Percentiles rank a stretch among this genome's conserved stretches.
phyloP scores from a whole-genome alignment of 768 basidiomycete species.

The Holtermannia corniformis region DNA sequence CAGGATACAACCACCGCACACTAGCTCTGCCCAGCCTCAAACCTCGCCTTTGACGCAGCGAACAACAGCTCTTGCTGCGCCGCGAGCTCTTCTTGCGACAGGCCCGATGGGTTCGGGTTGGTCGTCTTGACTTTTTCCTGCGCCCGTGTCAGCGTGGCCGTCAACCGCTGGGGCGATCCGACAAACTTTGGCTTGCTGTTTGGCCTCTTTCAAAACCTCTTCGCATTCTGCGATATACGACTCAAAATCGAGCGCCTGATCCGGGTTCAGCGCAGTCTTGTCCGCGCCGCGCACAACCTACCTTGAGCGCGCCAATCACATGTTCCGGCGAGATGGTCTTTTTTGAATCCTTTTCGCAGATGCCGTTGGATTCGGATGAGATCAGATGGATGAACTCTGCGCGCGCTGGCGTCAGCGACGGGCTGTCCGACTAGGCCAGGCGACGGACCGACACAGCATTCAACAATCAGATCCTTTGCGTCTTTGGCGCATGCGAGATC shows the following conservation, averaged over 20 bases:
- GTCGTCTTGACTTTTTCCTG: slow-evolving; percentile 28
- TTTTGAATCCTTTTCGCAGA: slow-evolving; percentile 95
- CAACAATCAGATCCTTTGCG: slow-evolving; percentile 90
- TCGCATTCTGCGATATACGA: slow-evolving; percentile 81
- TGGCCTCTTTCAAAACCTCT: slow-evolving; percentile 89
- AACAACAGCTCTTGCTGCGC: slow-evolving; percentile 84
- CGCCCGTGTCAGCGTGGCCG: background rate
- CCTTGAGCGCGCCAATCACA: slow-evolving; percentile 83
- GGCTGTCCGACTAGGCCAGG: background rate
- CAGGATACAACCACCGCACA: too few relatives aligned
- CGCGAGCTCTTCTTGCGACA: slow-evolving; percentile 81
- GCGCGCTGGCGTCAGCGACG: background rate
- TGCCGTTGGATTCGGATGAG: slow-evolving; percentile 94
- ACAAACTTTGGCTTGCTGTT: slow-evolving; percentile 79
- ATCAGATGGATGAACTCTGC: slow-evolving; percentile 96
- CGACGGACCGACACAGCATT: slow-evolving; percentile 89
- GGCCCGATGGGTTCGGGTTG: slow-evolving; percentile 56
- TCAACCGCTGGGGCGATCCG: background rate
- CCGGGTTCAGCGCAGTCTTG: background rate
- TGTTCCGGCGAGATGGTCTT: slow-evolving; percentile 99
- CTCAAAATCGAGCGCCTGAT: slow-evolving; percentile 82
- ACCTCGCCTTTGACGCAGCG: slow-evolving; percentile 62
- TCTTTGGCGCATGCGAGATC: slow-evolving; percentile 90
- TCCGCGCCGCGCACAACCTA: slow-evolving; percentile 38
- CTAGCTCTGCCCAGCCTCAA: slow-evolving; percentile 32